phyloP scores from a whole-genome alignment of 352 stramenopile genomes.

The Blastocystis sp. region DNA sequence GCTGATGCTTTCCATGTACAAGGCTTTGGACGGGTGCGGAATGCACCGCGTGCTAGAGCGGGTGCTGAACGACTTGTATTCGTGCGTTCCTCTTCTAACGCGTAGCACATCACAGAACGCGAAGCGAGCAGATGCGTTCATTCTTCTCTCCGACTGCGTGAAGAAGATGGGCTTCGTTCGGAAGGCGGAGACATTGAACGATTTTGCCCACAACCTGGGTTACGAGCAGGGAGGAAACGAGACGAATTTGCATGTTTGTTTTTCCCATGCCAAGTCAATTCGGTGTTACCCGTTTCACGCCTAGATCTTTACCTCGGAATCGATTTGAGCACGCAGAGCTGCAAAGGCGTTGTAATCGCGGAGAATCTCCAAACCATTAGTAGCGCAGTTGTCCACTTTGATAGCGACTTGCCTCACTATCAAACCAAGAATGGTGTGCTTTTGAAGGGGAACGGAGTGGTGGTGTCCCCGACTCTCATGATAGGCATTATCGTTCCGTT shows the following conservation, averaged over 20 bases:
- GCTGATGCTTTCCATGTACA: not conserved
- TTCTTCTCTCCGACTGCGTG: slow-evolving; percentile 16
- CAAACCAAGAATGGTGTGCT: slow-evolving; percentile 69
- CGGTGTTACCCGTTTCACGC: not conserved
- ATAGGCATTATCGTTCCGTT: not conserved
- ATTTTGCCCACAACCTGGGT: slow-evolving; percentile 50
- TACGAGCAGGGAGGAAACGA: slow-evolving; percentile 44
- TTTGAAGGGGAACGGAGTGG: slow-evolving; percentile 57
- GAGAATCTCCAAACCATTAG: slow-evolving; percentile 23
- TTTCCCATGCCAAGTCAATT: slow-evolving; percentile 1
- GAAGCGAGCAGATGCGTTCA: slow-evolving; percentile 12
- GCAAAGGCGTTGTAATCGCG: slow-evolving; percentile 74
- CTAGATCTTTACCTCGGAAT: slow-evolving; percentile 75
- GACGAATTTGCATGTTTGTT: slow-evolving; percentile 22
- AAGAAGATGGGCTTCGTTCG: slow-evolving; percentile 27
- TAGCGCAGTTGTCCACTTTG: slow-evolving; percentile 72
- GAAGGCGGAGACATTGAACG: slow-evolving; percentile 42
- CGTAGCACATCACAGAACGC: slow-evolving; percentile 40
- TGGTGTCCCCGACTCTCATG: slow-evolving; percentile 75
- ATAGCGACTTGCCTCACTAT: slow-evolving; percentile 74
- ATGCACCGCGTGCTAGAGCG: slow-evolving; percentile 26
- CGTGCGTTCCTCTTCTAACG: not conserved
- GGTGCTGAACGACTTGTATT: slow-evolving; percentile 55
- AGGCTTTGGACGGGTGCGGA: not conserved
- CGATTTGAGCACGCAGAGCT: slow-evolving; percentile 75